Evolutionary conservation across 441 rosid genomes (phyloP), one percentile per base, ranked within the genome.

Genomic region (Populus hybrid): DNA sequence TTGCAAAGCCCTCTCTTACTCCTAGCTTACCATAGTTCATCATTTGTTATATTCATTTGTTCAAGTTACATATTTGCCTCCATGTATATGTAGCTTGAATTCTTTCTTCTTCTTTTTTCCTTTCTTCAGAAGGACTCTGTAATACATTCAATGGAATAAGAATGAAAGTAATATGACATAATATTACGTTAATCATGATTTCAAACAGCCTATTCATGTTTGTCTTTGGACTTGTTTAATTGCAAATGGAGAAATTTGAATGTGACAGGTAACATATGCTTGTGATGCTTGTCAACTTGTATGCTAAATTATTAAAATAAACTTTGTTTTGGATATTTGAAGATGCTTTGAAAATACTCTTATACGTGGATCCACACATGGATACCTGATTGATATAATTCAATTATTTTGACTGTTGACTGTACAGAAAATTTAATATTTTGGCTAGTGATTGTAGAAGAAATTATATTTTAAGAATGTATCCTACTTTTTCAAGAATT

Each of bases 1-100:
- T 92, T 28, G 82, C 93, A 1, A 89, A 86, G 38, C 96, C 96
- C 72, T 88, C 95, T 61, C 85, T 93, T 69, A 66, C 96, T 76
- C 96, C 94, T 14, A 84, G 73, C 76, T 78, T 91, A 36, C 96
- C 96, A 73, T 86, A 80, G 67, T 76, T 69, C 64, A 50, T 36
- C 30, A n/a, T 28, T 72, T 28, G 59, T 35, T 16, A 21, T 21
- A 9, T 54, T 74, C 73, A 12, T 80, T 63, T 12, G 10, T 78
- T 70, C 32, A 32, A 23, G 61, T 46, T 32, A 50, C 28, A 21
- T 32, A 11, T 30, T 24, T 34, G 14, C 36, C 30, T 50, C 35
- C 42, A 21, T 73, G 61, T 73, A 24, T 63, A 46, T 73, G 36
- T 9, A 18, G 8, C 74, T 73, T 8, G 67, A 12, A 57, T 46